Evolutionary conservation across 2,329 filamentous ascomycete genomes (phyloP).

Genomic region (Phyllosticta capitalensis): DNA sequence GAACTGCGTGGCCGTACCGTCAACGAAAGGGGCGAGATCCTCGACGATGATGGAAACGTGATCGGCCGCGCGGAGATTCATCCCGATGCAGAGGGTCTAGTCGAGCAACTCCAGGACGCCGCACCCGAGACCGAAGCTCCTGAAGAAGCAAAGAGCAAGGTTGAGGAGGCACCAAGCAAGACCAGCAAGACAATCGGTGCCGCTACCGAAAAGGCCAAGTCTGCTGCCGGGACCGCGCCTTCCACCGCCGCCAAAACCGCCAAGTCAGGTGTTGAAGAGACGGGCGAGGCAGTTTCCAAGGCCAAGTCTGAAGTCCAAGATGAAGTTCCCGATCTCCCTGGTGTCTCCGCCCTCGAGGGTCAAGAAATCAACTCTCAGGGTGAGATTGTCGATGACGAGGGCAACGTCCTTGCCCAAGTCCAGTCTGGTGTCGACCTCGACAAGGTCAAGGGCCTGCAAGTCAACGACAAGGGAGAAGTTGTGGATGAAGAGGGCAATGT

Average conservation of each 20-base stretch:
- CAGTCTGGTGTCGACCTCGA: constrained; percentile 35
- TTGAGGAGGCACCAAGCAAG: constrained; percentile 8
- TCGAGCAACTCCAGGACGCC: constrained; percentile 25
- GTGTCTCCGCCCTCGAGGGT: constrained; percentile 43
- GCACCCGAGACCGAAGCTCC: constrained; percentile 16
- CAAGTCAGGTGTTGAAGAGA: neutral
- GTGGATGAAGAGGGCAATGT: constrained; percentile 43
- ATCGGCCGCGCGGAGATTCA: constrained; percentile 43
- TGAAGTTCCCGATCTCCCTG: constrained; percentile 35
- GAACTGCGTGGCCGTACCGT: constrained; percentile 40
- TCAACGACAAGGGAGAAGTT: constrained; percentile 43
- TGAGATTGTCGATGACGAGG: constrained; percentile 40
- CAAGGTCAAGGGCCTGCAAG: constrained; percentile 38
- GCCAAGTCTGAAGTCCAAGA: constrained; percentile 20
- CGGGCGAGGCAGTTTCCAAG: constrained; percentile 17
- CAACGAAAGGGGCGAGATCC: constrained; percentile 45
- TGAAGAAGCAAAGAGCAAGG: constrained; percentile 13
- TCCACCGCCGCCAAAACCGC: constrained; percentile 15
- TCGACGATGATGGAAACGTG: constrained; percentile 46
- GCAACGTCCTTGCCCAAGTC: constrained; percentile 41
- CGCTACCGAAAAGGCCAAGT: neutral
- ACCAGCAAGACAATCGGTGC: neutral
- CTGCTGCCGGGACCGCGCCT: constrained; percentile 18
- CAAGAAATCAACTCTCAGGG: constrained; percentile 42
- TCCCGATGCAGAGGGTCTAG: constrained; percentile 33